A percentile compares a stretch with the other conserved stretches of the same genome.
Evolutionary conservation across 495 filamentous ascomycete species (phyloP).

Genomic region (Penicillium coffeae): DNA sequence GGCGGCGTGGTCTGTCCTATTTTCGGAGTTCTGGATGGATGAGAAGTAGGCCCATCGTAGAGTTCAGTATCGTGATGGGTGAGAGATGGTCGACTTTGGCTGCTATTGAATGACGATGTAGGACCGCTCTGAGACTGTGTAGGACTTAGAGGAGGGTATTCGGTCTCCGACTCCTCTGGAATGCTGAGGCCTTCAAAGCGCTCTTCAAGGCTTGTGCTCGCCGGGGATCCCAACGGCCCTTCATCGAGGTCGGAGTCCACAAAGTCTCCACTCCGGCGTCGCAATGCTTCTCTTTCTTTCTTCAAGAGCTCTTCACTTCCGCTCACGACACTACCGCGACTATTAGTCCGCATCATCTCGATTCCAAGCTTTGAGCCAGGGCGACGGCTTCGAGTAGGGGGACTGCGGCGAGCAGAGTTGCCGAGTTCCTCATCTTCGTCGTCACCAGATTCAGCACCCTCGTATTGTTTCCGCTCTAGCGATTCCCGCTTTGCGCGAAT

Average conservation of each 20-base stretch:
- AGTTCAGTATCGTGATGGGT: slow-evolving; percentile 23
- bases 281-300: slow-evolving; percentile 34
- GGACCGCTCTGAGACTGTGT: slow-evolving; percentile 12
- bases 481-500: slow-evolving; percentile 73
- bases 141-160: slow-evolving; percentile 25
- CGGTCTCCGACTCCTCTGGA: slow-evolving; percentile 34
- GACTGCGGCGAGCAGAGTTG: slow-evolving; percentile 54
- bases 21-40: neutral
- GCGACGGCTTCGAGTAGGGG: slow-evolving; percentile 46
- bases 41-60: slow-evolving; percentile 15
- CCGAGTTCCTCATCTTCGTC: slow-evolving; percentile 92
- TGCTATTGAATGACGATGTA: slow-evolving; percentile 13
- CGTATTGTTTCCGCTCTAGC: slow-evolving; percentile 68
- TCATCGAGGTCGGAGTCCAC: slow-evolving; percentile 22
- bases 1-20: slow-evolving; percentile 39
- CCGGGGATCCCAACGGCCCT: slow-evolving; percentile 22
- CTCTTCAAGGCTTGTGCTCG: slow-evolving; percentile 29
- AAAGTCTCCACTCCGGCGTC: slow-evolving; percentile 21
- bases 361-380: slow-evolving; percentile 77
- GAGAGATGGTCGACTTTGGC: slow-evolving; percentile 22
- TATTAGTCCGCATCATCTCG: slow-evolving; percentile 96
- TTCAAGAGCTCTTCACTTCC: slow-evolving; percentile 42
- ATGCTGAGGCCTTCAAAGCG: slow-evolving; percentile 38
- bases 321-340: slow-evolving; percentile 75
- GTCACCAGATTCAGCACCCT: slow-evolving; percentile 82